A percentile compares a stretch with the other conserved stretches of the same genome.
Conservation (phyloP, 345 rosid genomes). For the Eucalyptus sp. region DNA sequence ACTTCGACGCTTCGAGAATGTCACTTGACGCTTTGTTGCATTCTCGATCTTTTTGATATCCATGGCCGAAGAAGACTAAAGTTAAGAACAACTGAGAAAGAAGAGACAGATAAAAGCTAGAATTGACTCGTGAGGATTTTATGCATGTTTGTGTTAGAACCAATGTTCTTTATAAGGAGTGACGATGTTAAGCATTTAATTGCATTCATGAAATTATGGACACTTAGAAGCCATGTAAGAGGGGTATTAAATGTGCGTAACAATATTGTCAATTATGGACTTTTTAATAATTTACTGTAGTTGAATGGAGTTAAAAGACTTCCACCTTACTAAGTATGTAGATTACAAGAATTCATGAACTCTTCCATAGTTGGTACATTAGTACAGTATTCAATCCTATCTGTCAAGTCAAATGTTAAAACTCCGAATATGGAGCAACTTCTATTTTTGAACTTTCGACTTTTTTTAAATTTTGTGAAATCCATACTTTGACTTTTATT, state of each 20-base stretch:
- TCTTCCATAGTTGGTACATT: neutral
- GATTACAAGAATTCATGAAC: neutral
- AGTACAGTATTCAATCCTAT: neutral
- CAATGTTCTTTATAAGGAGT: neutral
- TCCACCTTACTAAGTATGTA: neutral
- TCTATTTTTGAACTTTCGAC: neutral
- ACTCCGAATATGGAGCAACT: neutral
- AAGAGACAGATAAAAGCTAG: neutral
- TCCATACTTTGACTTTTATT: neutral
- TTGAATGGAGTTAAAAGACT: neutral
- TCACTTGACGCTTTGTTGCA: neutral
- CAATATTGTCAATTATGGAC: neutral
- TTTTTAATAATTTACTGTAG: neutral
- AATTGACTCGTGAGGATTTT: neutral
- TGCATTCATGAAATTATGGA: neutral
- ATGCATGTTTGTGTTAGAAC: neutral
- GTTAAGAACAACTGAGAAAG: neutral
- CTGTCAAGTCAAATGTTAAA: neutral
- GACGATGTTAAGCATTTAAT: neutral
- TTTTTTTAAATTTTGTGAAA: neutral
- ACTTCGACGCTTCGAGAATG: neutral
- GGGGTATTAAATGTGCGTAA: neutral
- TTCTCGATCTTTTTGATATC: neutral
- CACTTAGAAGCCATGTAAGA: neutral
- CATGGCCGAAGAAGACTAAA: neutral